A percentile compares a stretch with the other conserved stretches of the same genome.
These are phyloP conservation scores for Niebla homalea DNA, from an alignment of 495 filamentous ascomycete genomes.

Conservation along the genomic window DNA sequence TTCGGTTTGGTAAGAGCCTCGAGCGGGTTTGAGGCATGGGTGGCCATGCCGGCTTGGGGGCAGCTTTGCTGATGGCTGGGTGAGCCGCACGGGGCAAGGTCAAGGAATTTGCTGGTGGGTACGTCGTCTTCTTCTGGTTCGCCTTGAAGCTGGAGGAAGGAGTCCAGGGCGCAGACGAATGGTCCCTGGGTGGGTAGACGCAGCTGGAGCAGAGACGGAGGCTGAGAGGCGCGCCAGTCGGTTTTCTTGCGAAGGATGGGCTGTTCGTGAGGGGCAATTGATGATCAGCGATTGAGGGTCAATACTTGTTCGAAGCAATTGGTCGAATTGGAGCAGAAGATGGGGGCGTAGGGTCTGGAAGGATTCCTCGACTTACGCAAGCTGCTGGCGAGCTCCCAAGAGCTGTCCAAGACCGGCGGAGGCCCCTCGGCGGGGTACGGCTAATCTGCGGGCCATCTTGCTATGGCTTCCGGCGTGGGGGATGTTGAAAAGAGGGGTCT, in stretches of 20 bases:
- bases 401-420: slow-evolving; percentile 4
- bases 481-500: not conserved
- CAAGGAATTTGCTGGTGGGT: slow-evolving; percentile 2
- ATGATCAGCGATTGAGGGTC: not conserved
- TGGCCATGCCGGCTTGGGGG: slow-evolving; percentile 4
- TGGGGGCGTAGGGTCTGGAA: not conserved
- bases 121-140: slow-evolving; percentile 7
- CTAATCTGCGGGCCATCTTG: slow-evolving; percentile 9
- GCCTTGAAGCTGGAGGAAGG: not conserved
- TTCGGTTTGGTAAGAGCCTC: slow-evolving; percentile 49
- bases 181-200: slow-evolving; percentile 1
- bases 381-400: slow-evolving; percentile 5
- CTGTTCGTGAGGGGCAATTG: not conserved
- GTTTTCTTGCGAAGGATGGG: not conserved
- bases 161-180: not conserved
- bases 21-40: slow-evolving; percentile 8
- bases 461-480: not conserved
- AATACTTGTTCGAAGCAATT: not conserved
- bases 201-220: slow-evolving; percentile 1
- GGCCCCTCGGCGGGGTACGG: slow-evolving; percentile 10
- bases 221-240: slow-evolving; percentile 1
- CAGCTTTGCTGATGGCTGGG: not conserved
- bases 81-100: slow-evolving; percentile 1
- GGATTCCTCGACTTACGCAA: slow-evolving; percentile 5
- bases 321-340: not conserved